Conservation (phyloP, 2,329 filamentous ascomycete genomes). For the Pyrenophora seminiperda region DNA sequence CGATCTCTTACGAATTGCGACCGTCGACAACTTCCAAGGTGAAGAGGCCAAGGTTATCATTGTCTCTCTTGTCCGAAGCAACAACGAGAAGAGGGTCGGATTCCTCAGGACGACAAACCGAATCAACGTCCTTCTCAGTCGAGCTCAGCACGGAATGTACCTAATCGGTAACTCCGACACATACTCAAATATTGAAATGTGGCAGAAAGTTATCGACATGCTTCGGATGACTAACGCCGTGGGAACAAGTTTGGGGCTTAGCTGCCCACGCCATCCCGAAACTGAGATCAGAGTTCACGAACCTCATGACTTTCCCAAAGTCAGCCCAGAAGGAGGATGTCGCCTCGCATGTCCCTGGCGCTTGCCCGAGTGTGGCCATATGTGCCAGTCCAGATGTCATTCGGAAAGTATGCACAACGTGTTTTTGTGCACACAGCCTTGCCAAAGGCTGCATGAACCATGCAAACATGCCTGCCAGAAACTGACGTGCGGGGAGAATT, state of each 20-base stretch:
- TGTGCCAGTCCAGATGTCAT: conserved; percentile 37
- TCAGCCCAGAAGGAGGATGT: conserved; percentile 44
- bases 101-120: conserved; percentile 71
- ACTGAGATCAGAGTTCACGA: conserved; percentile 27
- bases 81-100: conserved; percentile 61
- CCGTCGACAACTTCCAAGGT: conserved; percentile 77
- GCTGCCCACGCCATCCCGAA: conserved; percentile 37
- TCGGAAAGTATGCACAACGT: conserved; percentile 37
- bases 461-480: conserved; percentile 41
- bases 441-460: conserved; percentile 26
- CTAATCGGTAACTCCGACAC: conserved; percentile 71
- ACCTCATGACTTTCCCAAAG: conserved; percentile 36
- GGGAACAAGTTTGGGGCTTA: conserved; percentile 24
- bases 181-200: conserved; percentile 64
- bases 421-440: conserved; percentile 31
- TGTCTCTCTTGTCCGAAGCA: conserved; percentile 73
- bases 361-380: conserved; percentile 40
- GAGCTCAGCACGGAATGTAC: conserved; percentile 72
- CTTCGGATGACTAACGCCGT: conserved; percentile 45
- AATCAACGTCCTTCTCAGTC: conserved; percentile 70
- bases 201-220: conserved; percentile 62
- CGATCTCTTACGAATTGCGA: conserved; percentile 57
- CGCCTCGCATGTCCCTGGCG: conserved; percentile 25
- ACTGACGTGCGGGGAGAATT: conserved; percentile 34
- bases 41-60: conserved; percentile 75